A percentile compares a stretch with the other conserved stretches of the same genome.
phyloP scores from a whole-genome alignment of 148 eudicot genomes.

The Hydrangea macrophylla region DNA sequence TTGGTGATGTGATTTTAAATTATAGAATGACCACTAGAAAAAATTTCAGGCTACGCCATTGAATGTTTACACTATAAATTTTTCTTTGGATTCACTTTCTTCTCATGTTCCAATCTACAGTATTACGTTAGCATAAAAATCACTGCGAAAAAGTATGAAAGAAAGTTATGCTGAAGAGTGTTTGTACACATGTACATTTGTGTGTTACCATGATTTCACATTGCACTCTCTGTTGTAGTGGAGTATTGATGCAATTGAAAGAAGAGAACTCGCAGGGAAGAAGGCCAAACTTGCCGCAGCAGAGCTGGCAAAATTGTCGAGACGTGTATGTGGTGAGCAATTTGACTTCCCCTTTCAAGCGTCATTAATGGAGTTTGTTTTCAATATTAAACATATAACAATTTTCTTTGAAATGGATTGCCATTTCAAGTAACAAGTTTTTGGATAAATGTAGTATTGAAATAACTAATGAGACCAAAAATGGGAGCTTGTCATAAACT shows the following conservation, averaged over 20 bases:
- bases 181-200: not conserved
- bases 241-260: slow-evolving; percentile 74
- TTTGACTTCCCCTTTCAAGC: slow-evolving; percentile 4
- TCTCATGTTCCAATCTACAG: slow-evolving; percentile 7
- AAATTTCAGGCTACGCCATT: no score
- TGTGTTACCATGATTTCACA: slow-evolving; percentile 1
- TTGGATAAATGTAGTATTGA: not conserved
- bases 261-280: slow-evolving; percentile 86
- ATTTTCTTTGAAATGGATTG: not conserved
- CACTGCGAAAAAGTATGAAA: not conserved
- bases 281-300: slow-evolving; percentile 98
- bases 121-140: not conserved
- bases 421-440: not conserved
- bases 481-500: not conserved
- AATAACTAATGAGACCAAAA: not conserved
- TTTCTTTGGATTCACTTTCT: slow-evolving; percentile 1
- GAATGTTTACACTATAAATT: no score
- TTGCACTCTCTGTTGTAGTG: slow-evolving; percentile 42
- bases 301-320: slow-evolving; percentile 90
- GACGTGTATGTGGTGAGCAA: slow-evolving; percentile 86
- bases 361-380: slow-evolving; percentile 6
- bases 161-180: not conserved
- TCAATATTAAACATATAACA: slow-evolving; percentile 1
- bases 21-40: no score
- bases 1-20: no score